These are phyloP conservation scores for Whalleya microplaca DNA, from an alignment of 2,329 filamentous ascomycete species.

Conservation along the genomic window DNA sequence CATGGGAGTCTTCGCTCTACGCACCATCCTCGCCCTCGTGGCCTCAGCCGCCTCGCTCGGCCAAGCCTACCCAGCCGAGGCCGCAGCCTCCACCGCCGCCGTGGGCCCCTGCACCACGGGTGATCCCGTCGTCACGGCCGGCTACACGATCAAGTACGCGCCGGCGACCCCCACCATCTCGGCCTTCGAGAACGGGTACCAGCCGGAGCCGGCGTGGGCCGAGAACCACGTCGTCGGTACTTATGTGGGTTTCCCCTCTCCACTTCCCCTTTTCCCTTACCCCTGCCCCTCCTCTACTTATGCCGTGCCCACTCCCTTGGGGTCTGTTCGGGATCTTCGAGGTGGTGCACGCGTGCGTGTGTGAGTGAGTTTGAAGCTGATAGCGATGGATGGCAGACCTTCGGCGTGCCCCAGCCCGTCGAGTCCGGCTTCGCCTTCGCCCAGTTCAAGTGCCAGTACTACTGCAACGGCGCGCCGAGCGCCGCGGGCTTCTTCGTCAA, in stretches of 20 bases:
- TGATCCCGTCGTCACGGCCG: conserved; percentile 30
- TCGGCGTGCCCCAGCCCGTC: conserved; percentile 32
- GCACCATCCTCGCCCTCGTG: conserved; percentile 4
- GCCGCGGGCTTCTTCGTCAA: conserved; percentile 37
- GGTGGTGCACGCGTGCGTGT: too few relatives aligned
- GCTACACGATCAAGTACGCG: conserved; percentile 37
- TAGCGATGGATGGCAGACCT: conserved; percentile 26
- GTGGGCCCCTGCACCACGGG: conserved; percentile 32
- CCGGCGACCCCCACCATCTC: conserved; percentile 26
- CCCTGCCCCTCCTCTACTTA: neutral
- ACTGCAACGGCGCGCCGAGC: conserved; percentile 29
- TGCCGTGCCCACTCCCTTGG: too few relatives aligned
- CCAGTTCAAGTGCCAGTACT: conserved; percentile 41
- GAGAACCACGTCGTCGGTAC: conserved; percentile 30
- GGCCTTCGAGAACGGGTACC: conserved; percentile 25
- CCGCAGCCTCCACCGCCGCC: conserved; percentile 11
- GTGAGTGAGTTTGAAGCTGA: too few relatives aligned
- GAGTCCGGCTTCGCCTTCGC: conserved; percentile 38
- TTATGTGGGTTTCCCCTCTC: conserved; percentile 18
- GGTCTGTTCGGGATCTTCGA: too few relatives aligned
- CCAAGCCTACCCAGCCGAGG: conserved; percentile 17
- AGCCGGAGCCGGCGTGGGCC: conserved; percentile 34
- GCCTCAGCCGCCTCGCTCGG: conserved; percentile 8
- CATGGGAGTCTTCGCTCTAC: conserved; percentile 12
- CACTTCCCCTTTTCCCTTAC: neutral